Percentiles rank a stretch among this genome's conserved stretches.
phyloP scores from a whole-genome alignment of 1,284 basidiomycete species.

The Apiotrichum sp. region DNA sequence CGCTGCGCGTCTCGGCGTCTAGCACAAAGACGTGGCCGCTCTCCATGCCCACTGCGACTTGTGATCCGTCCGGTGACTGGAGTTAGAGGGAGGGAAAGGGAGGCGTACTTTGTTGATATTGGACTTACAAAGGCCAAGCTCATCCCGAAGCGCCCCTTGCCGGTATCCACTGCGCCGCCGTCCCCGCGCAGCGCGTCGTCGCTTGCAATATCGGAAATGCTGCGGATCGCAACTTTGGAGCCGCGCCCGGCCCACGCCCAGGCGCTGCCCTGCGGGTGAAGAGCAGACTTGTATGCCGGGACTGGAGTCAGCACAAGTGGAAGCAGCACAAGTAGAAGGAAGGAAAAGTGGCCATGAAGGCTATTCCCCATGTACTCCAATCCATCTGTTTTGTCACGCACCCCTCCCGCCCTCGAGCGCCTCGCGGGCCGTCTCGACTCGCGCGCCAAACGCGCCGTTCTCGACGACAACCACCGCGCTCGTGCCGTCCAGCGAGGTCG shows the following conservation, averaged over 20 bases:
- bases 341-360: too few relatives aligned
- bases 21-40: conserved; percentile 74
- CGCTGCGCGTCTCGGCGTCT: conserved; percentile 60
- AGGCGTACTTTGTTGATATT: too few relatives aligned
- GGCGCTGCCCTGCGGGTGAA: conserved; percentile 63
- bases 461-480: conserved; percentile 61
- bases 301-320: conserved; percentile 10
- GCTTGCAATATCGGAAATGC: conserved; percentile 47
- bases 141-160: conserved; percentile 76
- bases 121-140: conserved; percentile 64
- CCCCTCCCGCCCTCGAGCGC: conserved; percentile 56
- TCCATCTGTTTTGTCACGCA: conserved; percentile 43
- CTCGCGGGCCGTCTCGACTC: conserved; percentile 63
- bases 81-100: not conserved
- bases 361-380: too few relatives aligned
- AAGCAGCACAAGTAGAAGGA: not conserved
- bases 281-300: conserved; percentile 70
- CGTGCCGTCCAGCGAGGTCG: conserved; percentile 72
- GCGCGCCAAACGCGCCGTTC: conserved; percentile 43
- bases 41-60: conserved; percentile 70
- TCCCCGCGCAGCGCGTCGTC: conserved; percentile 52
- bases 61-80: conserved; percentile 75
- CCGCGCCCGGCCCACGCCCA: conserved; percentile 74
- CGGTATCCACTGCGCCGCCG: conserved; percentile 54
- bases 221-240: conserved; percentile 55